Base-by-base conservation (phyloP, 306 rosid species). In the Dryas drummondii region DNA sequence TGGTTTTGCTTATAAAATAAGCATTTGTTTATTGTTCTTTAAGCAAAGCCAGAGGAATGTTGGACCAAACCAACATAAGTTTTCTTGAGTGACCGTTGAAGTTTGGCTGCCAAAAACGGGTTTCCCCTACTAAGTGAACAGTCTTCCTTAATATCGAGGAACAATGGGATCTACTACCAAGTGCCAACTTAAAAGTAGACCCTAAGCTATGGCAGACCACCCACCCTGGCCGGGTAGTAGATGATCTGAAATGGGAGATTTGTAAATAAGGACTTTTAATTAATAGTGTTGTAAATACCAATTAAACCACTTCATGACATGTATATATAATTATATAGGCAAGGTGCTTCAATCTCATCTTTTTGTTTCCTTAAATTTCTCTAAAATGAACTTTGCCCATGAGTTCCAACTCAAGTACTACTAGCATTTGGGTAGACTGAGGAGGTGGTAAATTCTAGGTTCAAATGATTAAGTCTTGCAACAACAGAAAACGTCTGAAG, bases 31-130 rank as follows among this genome's bases (percentile, higher is more conserved):
- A 37, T 51, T 75, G 70, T 64, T 44, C 5, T 56, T 57, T 56
- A 69, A 82, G 74, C 49, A 74, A 78, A 64, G 64, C 68, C 27
- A 73, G 57, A 54, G n/a, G 1, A 44, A 72, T 59, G 76, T 59
- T 72, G 76, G 46, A 73, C 81, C 65, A 1, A 71, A 61, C 69
- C 65, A 80, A 86, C 83, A 51, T 45, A 45, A 51, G 71, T 75
- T 60, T 81, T 80, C 78, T 83, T 10, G 13, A 22, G 32, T 47
- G 76, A 82, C 82, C 48, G 96, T 75, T 90, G 86, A 84, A 86
- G 85, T 90, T 87, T 84, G 92, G 90, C 79, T 37, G 83, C 89
- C 89, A 80, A 79, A 85, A 75, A 63, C 12, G 57, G 44, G 27
- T 65, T 16, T 40, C 27, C 14, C 66, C 64, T 64, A 53, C 65